Base-by-base conservation (phyloP, 2,329 filamentous ascomycete genomes). In the Xylaria digitata region DNA sequence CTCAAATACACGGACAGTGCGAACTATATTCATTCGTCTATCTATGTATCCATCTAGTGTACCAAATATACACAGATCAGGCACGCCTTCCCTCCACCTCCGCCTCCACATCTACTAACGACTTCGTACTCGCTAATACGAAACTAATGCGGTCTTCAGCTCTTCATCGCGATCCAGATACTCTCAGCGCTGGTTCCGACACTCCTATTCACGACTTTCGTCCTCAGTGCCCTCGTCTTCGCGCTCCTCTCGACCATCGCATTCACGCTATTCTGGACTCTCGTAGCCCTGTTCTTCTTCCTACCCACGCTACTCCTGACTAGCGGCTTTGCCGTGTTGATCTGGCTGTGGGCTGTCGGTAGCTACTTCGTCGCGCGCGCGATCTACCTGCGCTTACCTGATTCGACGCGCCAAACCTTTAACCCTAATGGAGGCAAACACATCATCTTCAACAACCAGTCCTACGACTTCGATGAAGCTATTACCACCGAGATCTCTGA, bases 261-360 rank as follows among this genome's bases (percentile, higher is more conserved):
- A 63, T 92, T 92, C 81, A 86, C 87, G 1, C 83, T 91, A 54
- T 89, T 91, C 81, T 90, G 88, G 82, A 84, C 89, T 60, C 87
- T 89, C 57, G 77, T 92, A 50, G 90, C 90, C 2, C 80, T 92
- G 11, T 76, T 92, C 54, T 76, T 94, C 46, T 84, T 96, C 17
- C 80, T 92, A 0, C 92, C 92, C 1, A 86, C 88, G 0, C 80
- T 95, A 43, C 86, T 92, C 77, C 77, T 92, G 68, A 89, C 90
- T 2, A 87, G 85, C 13, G 84, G 84, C 54, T 77, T 89, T 23
- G 91, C 87, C 5, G 80, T 89, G 0, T 84, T 90, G 66, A 79
- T 90, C 67, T 95, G 92, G 87, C 78, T 86, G 19, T 92, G 89
- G 88, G 88, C 85, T 7, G 80, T 91, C 8, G 86, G 83, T 15